phyloP scores from a whole-genome alignment of 1,284 basidiomycete genomes.

The Puccinia coronata region DNA sequence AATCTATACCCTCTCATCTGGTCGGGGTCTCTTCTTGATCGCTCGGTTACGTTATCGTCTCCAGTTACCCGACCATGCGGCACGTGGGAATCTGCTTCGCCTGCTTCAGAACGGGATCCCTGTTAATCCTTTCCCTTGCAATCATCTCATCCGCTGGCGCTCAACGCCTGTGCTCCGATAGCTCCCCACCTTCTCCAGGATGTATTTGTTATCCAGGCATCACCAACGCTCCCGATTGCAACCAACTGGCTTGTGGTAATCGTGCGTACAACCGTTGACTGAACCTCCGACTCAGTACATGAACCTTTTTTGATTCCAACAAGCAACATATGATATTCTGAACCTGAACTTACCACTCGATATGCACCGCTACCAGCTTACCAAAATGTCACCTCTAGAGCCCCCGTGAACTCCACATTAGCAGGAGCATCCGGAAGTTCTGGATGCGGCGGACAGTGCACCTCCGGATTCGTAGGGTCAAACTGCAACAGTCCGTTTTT shows the following conservation, averaged over 20 bases:
- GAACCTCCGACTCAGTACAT: too few species aligned
- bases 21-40: background rate
- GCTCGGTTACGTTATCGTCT: background rate
- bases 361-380: conserved; percentile 18
- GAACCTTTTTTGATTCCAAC: background rate
- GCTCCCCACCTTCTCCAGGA: conserved; percentile 11
- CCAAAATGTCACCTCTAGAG: background rate
- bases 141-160: conserved; percentile 2
- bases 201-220: conserved; percentile 28
- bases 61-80: background rate
- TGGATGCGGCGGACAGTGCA: conserved; percentile 33
- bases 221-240: conserved; percentile 36
- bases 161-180: conserved; percentile 8
- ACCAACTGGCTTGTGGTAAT: conserved; percentile 23
- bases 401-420: background rate
- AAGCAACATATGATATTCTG: too few species aligned
- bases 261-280: conserved; percentile 14
- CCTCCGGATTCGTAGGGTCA: conserved; percentile 30
- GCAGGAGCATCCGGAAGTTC: conserved; percentile 23
- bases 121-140: background rate
- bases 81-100: background rate
- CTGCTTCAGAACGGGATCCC: background rate
- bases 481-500: conserved; percentile 43
- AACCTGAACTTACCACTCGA: too few species aligned
- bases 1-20: too few species aligned